A percentile compares a stretch with the other conserved stretches of the same genome.
phyloP scores from a whole-genome alignment of 176 grass and related monocot species.

The Cenchrus americanus region DNA sequence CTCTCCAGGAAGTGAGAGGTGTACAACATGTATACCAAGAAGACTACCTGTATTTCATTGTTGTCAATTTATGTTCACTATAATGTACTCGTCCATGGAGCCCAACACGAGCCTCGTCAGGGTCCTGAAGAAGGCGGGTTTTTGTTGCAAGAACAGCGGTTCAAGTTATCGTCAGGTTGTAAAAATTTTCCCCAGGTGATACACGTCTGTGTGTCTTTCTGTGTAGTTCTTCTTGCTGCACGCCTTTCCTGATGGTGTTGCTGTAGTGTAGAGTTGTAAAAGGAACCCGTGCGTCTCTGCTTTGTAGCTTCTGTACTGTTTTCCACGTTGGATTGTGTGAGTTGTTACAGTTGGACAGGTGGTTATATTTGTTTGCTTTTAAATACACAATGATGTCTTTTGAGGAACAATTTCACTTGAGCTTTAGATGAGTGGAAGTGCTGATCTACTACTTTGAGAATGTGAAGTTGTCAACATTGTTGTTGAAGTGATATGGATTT shows the following conservation, averaged over 20 bases:
- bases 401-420: neutral
- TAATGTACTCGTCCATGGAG: conserved; percentile 44
- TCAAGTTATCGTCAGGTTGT: conserved; percentile 38
- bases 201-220: conserved; percentile 10
- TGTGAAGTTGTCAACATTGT: neutral
- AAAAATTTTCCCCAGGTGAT: conserved; percentile 32
- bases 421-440: neutral
- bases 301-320: conserved; percentile 54
- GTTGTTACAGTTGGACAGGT: conserved; percentile 32
- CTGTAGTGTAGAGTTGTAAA: conserved; percentile 59
- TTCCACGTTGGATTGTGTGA: conserved; percentile 15
- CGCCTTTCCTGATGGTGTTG: conserved; percentile 19
- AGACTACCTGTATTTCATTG: conserved; percentile 14
- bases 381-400: neutral
- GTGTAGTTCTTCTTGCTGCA: conserved; percentile 42
- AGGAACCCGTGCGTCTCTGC: conserved; percentile 5
- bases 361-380: conserved; percentile 38
- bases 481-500: neutral
- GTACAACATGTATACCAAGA: conserved; percentile 44
- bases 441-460: neutral
- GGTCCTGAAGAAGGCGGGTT: conserved; percentile 36
- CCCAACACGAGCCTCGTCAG: conserved; percentile 34
- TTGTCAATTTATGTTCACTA: conserved; percentile 58
- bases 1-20: conserved; percentile 65
- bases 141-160: conserved; percentile 40